Base-by-base conservation (phyloP, 352 stramenopile genomes). In the Phytophthora lateralis region DNA sequence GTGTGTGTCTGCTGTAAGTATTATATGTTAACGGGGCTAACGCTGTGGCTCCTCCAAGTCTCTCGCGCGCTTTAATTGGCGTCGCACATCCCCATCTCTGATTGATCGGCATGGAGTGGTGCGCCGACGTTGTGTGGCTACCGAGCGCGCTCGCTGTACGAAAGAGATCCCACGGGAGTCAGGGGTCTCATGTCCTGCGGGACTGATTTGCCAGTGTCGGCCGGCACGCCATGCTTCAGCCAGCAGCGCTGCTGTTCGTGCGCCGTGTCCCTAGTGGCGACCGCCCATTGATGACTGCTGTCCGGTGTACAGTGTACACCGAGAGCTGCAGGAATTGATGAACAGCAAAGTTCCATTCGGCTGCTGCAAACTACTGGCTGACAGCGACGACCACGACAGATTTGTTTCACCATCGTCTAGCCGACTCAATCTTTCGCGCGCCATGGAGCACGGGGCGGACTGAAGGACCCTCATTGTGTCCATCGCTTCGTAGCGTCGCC, bases 141-240 rank as follows among this genome's bases (percentile, higher is more conserved):
- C 47, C 44, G n/a, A n/a, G 24, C 38, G 18, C 34, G 11, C 55
- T 65, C 61, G 42, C 55, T 65, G 55, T 65, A 50, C 55, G 55
- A 69, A 69, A 47, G 45, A 50, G 46, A 56, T 60, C 15, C 37
- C 18, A 51, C 53, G 20, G 39, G 46, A 69, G 55, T 53, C 47
- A 66, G 11, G 49, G 14, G 49, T 30, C 26, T 30, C 26, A 30
- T 24, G 21, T 30, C 26, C 3, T 30, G 26, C 26, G 8, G 54
- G 55, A 15, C 56, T 66, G 62, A 70, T 70, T 61, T 60, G 55
- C 26, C 35, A 47, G n/a, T 27, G 48, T 32, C 20, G 26, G 26
- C 26, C 2, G 7, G 26, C 26, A 6, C 26, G 43, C 44, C 34
- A 56, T 10, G 35, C 55, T 50, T 55, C 55, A 49, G 46, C 53